A percentile compares a stretch with the other conserved stretches of the same genome.
Evolutionary conservation across 2,329 filamentous ascomycete species (phyloP).

Genomic region (Cyphellophora europaea): DNA sequence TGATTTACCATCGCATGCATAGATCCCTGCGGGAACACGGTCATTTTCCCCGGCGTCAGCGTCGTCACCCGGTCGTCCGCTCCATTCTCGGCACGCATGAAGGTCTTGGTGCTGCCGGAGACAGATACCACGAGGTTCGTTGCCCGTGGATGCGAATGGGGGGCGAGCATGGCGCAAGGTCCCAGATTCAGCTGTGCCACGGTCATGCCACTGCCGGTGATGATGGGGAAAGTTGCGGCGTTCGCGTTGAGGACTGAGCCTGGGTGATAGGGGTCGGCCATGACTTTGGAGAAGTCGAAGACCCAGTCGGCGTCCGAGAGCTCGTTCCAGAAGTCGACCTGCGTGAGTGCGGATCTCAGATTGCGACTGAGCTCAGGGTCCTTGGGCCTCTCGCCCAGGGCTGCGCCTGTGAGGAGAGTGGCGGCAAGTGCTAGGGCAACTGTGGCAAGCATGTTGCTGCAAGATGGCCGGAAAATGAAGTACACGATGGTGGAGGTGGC

Average conservation of each 20-base stretch:
- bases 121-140: slow-evolving; percentile 35
- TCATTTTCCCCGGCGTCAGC: slow-evolving; percentile 32
- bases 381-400: slow-evolving; percentile 27
- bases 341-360: slow-evolving; percentile 33
- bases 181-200: slow-evolving; percentile 33
- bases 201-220: slow-evolving; percentile 32
- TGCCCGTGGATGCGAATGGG: slow-evolving; percentile 33
- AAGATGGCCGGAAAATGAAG: not conserved
- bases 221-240: slow-evolving; percentile 35
- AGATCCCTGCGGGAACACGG: slow-evolving; percentile 36
- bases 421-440: slow-evolving; percentile 16
- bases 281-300: slow-evolving; percentile 37
- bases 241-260: slow-evolving; percentile 20
- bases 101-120: slow-evolving; percentile 34
- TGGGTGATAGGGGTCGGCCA: slow-evolving; percentile 9
- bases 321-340: slow-evolving; percentile 33
- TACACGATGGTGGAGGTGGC: not conserved
- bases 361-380: slow-evolving; percentile 31
- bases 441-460: not conserved
- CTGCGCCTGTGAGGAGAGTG: slow-evolving; percentile 10
- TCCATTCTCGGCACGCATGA: slow-evolving; percentile 39
- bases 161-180: slow-evolving; percentile 37
- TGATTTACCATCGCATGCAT: slow-evolving; percentile 40
- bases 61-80: slow-evolving; percentile 27
- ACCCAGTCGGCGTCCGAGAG: slow-evolving; percentile 36